phyloP scores from a whole-genome alignment of 2,329 filamentous ascomycete species.

The Exophiala sideris region DNA sequence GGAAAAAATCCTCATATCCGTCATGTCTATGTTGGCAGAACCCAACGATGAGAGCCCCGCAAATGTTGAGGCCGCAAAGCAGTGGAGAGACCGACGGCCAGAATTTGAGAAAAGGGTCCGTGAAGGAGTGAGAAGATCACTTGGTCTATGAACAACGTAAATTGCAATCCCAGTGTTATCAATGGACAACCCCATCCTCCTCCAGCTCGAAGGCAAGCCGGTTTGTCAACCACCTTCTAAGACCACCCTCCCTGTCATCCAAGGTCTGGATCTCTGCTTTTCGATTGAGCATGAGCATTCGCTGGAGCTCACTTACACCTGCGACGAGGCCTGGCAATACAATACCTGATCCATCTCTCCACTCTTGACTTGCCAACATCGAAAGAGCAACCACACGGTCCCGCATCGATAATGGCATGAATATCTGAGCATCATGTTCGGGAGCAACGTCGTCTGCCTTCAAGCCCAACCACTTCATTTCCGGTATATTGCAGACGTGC shows the following conservation, averaged over 20 bases:
- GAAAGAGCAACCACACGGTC: conserved; percentile 37
- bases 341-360: conserved; percentile 46
- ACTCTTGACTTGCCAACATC: conserved; percentile 51
- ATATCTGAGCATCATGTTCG: conserved; percentile 22
- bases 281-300: conserved; percentile 59
- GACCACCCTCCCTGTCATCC: conserved; percentile 41
- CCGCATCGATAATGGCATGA: conserved; percentile 6
- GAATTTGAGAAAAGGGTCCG: conserved; percentile 87
- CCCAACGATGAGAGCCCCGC: conserved; percentile 96
- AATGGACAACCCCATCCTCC: neutral
- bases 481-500: conserved; percentile 46
- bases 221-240: conserved; percentile 42
- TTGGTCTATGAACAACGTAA: conserved; percentile 56
- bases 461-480: conserved; percentile 59
- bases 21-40: conserved; percentile 98
- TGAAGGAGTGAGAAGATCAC: conserved; percentile 72
- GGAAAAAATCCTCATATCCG: conserved; percentile 93
- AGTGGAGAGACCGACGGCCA: conserved; percentile 81
- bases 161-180: neutral
- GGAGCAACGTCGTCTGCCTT: conserved; percentile 39
- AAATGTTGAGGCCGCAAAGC: conserved; percentile 92
- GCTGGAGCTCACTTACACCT: conserved; percentile 54
- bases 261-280: conserved; percentile 62
- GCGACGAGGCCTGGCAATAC: conserved; percentile 32
- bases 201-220: conserved; percentile 1